A percentile compares a stretch with the other conserved stretches of the same genome.
Conservation (phyloP, 139 green algal genomes). For the Mychonastes homosphaera region DNA sequence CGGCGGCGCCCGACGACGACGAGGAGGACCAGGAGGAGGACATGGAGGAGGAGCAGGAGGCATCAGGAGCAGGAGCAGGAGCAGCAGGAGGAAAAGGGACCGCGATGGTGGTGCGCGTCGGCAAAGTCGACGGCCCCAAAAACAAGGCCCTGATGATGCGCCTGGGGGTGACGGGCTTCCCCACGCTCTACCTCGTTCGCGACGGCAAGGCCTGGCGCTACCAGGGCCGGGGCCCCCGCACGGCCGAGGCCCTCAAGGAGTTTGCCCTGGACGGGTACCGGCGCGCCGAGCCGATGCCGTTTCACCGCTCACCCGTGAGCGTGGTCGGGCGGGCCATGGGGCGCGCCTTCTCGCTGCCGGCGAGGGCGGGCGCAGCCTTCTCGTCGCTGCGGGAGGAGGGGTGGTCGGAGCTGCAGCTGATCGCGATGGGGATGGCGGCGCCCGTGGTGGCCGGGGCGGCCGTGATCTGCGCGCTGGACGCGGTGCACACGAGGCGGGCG, state of each 20-base stretch:
- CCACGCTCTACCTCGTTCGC: slow-evolving; percentile 25
- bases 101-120: background rate
- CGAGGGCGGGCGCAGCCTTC: background rate
- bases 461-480: slow-evolving; percentile 30
- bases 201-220: slow-evolving; percentile 27
- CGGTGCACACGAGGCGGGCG: slow-evolving; percentile 18
- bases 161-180: slow-evolving; percentile 23
- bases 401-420: slow-evolving; percentile 22
- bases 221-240: slow-evolving; percentile 1
- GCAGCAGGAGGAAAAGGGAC: too few species aligned
- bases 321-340: slow-evolving; percentile 16
- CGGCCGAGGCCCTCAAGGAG: slow-evolving; percentile 5
- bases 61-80: background rate
- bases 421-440: slow-evolving; percentile 18
- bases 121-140: slow-evolving; percentile 23
- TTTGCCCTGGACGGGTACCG: slow-evolving; percentile 17
- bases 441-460: slow-evolving; percentile 17
- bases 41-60: too few species aligned
- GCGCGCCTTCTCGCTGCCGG: slow-evolving; percentile 2
- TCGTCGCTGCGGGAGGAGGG: slow-evolving; percentile 8
- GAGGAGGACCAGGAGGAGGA: too few species aligned
- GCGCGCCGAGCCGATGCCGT: slow-evolving; percentile 9
- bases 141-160: slow-evolving; percentile 23
- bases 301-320: slow-evolving; percentile 25
- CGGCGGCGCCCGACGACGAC: too few species aligned